Evolutionary conservation across 2,329 filamentous ascomycete species (phyloP).

Genomic region (Aureobasidium zeae): DNA sequence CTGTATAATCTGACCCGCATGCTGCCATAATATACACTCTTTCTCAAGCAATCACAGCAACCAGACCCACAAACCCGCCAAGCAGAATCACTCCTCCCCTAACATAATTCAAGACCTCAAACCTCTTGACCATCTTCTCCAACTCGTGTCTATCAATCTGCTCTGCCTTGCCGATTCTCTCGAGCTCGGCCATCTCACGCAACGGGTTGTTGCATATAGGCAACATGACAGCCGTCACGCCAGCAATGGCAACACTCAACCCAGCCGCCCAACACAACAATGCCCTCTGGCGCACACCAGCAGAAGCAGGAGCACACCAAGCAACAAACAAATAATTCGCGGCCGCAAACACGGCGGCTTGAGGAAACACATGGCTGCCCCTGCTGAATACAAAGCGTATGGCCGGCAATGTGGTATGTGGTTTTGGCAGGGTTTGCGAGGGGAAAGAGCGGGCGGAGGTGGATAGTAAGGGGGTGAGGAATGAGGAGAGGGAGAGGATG

Average conservation of each 20-base stretch:
- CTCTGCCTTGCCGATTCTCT: background rate
- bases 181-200: conserved; percentile 2
- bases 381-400: conserved; percentile 7
- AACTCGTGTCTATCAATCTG: background rate
- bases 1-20: too few relatives aligned
- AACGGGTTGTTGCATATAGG: conserved; percentile 1
- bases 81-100: background rate
- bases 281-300: background rate
- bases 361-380: background rate
- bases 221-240: conserved; percentile 4
- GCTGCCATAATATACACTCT: too few relatives aligned
- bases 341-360: background rate
- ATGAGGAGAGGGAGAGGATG: background rate
- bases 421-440: background rate
- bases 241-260: conserved; percentile 4
- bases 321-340: background rate
- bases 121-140: conserved; percentile 1
- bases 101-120: conserved; percentile 7
- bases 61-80: background rate
- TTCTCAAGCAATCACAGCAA: conserved; percentile 1
- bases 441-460: background rate
- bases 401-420: conserved; percentile 1
- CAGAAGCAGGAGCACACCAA: background rate
- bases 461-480: conserved; percentile 5
- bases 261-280: background rate